Evolutionary conservation across 2,329 filamentous ascomycete genomes (phyloP).

Genomic region (Ascocoryne sarcoides): DNA sequence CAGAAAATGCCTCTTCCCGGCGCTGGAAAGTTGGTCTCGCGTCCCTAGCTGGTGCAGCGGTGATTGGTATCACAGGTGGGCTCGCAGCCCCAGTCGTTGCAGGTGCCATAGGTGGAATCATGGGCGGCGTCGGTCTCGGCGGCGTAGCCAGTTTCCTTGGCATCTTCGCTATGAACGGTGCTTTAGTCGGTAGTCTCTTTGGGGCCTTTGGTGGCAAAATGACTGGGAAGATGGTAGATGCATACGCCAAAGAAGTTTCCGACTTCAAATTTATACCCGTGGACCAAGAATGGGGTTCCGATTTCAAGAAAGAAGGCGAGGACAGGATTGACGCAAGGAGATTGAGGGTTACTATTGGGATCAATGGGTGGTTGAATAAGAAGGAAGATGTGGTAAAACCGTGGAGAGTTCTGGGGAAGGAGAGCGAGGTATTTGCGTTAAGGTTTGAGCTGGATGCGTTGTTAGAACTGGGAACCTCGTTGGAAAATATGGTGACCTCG

Average conservation of each 20-base stretch:
- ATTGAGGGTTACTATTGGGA: conserved; percentile 72
- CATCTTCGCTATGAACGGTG: conserved; percentile 75
- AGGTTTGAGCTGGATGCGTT: conserved; percentile 75
- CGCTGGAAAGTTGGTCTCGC: conserved; percentile 88
- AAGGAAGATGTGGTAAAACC: conserved; percentile 69
- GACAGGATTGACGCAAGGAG: conserved; percentile 35
- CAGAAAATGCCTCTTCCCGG: conserved; percentile 58
- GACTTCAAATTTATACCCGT: conserved; percentile 75
- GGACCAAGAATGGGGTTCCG: conserved; percentile 19
- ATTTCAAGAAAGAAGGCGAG: conserved; percentile 18
- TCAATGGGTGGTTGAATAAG: conserved; percentile 76
- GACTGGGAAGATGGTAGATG: conserved; percentile 76
- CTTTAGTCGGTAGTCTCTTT: conserved; percentile 79
- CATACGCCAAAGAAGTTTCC: conserved; percentile 78
- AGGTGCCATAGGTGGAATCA: conserved; percentile 73
- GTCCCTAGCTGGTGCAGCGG: conserved; percentile 73
- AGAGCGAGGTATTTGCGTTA: conserved; percentile 75
- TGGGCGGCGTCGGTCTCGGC: conserved; percentile 78
- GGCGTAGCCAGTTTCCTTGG: conserved; percentile 81
- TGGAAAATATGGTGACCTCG: conserved; percentile 55
- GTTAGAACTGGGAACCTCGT: conserved; percentile 64
- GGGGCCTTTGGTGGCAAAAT: conserved; percentile 79
- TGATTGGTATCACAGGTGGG: conserved; percentile 87
- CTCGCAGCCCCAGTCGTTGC: conserved; percentile 84
- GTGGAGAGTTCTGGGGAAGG: conserved; percentile 64